phyloP scores from a whole-genome alignment of 805 yeast species.

The Candida stauntonica region DNA sequence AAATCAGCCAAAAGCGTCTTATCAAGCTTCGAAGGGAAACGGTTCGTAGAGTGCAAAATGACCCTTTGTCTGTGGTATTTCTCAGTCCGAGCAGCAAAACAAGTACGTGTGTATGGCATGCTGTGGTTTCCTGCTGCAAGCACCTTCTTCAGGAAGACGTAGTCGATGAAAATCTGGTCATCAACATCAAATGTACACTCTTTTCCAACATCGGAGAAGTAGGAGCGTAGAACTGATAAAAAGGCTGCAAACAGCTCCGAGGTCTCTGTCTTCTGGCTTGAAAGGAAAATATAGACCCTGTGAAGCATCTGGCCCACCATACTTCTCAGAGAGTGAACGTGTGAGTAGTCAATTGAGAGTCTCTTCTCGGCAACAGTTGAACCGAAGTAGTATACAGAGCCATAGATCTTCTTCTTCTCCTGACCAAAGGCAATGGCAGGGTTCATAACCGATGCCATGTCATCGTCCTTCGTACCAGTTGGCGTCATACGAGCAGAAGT shows the following conservation, averaged over 20 bases:
- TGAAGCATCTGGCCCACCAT: constrained; percentile 63
- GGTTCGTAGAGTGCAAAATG: constrained; percentile 63
- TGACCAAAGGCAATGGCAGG: constrained; percentile 43
- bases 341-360: constrained; percentile 38
- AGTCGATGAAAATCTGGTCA: constrained; percentile 49
- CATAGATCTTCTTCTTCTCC: constrained; percentile 58
- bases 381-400: constrained; percentile 63
- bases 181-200: constrained; percentile 58
- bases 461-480: constrained; percentile 28
- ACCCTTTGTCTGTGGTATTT: constrained; percentile 73
- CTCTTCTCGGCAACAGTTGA: constrained; percentile 43
- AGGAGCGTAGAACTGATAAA: constrained; percentile 61
- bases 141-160: constrained; percentile 50
- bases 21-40: constrained; percentile 67
- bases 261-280: constrained; percentile 53
- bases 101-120: constrained; percentile 72
- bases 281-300: constrained; percentile 44
- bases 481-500: constrained; percentile 32
- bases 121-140: constrained; percentile 61
- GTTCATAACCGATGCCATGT: constrained; percentile 43
- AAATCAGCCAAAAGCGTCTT: constrained; percentile 59
- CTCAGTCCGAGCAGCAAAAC: constrained; percentile 70
- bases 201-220: constrained; percentile 78
- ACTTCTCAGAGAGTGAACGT: constrained; percentile 58
- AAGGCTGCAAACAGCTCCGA: constrained; percentile 57